Conservation (phyloP, 257 asterid species). For the Nicotiana benthamiana region DNA sequence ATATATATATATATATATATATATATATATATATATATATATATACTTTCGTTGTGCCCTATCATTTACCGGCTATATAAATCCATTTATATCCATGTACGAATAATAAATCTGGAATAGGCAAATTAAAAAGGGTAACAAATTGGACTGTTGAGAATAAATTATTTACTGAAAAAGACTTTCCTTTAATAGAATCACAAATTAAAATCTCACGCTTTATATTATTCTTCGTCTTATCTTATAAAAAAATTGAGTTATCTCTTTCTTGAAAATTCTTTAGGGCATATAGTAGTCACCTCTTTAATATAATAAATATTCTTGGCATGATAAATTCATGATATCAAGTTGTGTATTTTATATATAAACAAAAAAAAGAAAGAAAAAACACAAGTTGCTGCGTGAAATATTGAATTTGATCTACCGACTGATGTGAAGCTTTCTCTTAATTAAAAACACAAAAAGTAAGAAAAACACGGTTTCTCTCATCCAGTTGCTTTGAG, state of each 20-base stretch:
- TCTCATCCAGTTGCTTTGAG: slow-evolving; percentile 5
- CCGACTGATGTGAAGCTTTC: not conserved
- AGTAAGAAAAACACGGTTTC: not conserved
- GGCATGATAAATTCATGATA: not conserved
- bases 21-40: no score
- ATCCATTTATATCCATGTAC: not conserved
- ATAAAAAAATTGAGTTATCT: not conserved
- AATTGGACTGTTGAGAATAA: not conserved
- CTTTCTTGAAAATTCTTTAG: slow-evolving; percentile 5
- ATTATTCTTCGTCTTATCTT: slow-evolving; percentile 5
- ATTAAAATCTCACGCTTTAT: not conserved
- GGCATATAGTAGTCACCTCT: not conserved
- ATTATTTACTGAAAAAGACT: not conserved
- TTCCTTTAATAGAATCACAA: not conserved
- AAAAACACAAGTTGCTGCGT: slow-evolving; percentile 1
- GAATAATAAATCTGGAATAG: no score
- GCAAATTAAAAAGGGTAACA: not conserved
- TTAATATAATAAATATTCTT: not conserved
- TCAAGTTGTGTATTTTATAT: not conserved
- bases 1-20: no score
- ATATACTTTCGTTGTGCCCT: no score
- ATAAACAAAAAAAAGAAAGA: not conserved
- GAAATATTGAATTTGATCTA: not conserved
- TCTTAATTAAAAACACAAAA: not conserved
- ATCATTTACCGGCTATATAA: no score